These are phyloP conservation scores for Nemophila menziesii DNA, from an alignment of 257 asterid genomes.

Conservation along the genomic window DNA sequence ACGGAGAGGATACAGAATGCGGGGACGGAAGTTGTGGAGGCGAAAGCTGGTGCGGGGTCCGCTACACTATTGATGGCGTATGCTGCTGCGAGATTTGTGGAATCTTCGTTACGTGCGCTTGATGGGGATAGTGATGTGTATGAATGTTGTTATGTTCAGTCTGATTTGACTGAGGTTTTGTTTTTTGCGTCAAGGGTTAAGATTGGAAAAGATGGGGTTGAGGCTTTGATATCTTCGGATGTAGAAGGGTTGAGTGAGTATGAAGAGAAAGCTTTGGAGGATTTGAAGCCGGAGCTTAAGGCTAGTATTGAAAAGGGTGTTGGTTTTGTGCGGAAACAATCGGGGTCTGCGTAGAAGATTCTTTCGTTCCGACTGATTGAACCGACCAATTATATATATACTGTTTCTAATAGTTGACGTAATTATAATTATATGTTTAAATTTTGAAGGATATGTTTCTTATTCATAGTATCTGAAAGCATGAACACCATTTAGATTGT, in stretches of 20 bases:
- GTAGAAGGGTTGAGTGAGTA: constrained; percentile 64
- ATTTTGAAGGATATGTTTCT: no score
- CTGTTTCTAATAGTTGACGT: no score
- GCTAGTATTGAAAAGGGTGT: constrained; percentile 79
- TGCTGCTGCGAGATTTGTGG: constrained; percentile 80
- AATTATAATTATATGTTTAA: no score
- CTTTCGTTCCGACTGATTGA: no score
- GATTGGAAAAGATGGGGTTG: constrained; percentile 66
- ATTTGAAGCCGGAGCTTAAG: constrained; percentile 68
- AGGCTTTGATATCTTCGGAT: constrained; percentile 59
- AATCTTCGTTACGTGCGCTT: constrained; percentile 80
- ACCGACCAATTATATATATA: no score
- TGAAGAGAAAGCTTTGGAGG: constrained; percentile 72
- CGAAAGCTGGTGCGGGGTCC: constrained; percentile 90
- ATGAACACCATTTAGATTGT: no score
- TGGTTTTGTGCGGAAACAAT: constrained; percentile 46
- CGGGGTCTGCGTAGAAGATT: constrained; percentile 51
- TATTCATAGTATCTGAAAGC: no score
- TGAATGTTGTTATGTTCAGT: constrained; percentile 61
- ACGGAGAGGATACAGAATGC: constrained; percentile 79
- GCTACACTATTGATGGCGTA: constrained; percentile 94
- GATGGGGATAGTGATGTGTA: constrained; percentile 74
- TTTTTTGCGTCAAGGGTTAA: constrained; percentile 82
- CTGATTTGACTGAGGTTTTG: constrained; percentile 61
- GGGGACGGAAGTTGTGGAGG: constrained; percentile 90